These are phyloP conservation scores for Pythium utonaiense DNA, from an alignment of 352 stramenopile genomes.

Conservation along the genomic window DNA sequence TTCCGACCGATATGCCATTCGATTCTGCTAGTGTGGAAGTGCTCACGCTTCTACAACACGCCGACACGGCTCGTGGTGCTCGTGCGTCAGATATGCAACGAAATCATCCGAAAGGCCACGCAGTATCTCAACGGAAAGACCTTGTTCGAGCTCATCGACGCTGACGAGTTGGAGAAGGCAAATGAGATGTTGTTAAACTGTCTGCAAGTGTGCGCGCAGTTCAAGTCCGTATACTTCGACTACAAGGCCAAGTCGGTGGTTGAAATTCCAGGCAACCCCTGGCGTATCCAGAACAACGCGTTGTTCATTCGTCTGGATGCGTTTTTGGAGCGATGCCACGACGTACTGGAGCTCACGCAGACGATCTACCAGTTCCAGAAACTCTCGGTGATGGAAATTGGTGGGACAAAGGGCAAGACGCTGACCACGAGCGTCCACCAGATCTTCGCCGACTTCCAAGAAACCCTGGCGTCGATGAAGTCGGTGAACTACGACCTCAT, in stretches of 20 bases:
- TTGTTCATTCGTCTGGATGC: constrained; percentile 88
- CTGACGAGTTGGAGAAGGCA: constrained; percentile 64
- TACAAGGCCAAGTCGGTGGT: constrained; percentile 86
- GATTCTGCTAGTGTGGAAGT: constrained; percentile 90
- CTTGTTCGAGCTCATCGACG: constrained; percentile 82
- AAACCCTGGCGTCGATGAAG: constrained; percentile 73
- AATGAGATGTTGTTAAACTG: constrained; percentile 68
- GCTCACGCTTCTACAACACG: constrained; percentile 89
- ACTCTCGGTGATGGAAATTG: constrained; percentile 86
- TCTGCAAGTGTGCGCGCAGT: constrained; percentile 82
- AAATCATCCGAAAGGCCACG: constrained; percentile 78
- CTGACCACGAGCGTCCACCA: constrained; percentile 88
- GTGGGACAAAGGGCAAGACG: constrained; percentile 91
- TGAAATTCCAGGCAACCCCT: constrained; percentile 84
- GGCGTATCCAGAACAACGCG: constrained; percentile 90
- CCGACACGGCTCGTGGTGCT: constrained; percentile 84
- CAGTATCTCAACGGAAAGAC: constrained; percentile 65
- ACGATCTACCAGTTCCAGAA: constrained; percentile 90
- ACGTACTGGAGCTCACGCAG: constrained; percentile 86
- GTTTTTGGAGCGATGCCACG: constrained; percentile 91
- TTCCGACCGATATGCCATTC: constrained; percentile 88
- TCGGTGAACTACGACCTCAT: constrained; percentile 86
- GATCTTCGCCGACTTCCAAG: constrained; percentile 86
- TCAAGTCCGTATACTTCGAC: constrained; percentile 92
- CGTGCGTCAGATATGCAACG: constrained; percentile 87